Evolutionary conservation across 495 filamentous ascomycete species (phyloP), one percentile per base, ranked within the genome.

Genomic region (Cercophora newfieldiana): DNA sequence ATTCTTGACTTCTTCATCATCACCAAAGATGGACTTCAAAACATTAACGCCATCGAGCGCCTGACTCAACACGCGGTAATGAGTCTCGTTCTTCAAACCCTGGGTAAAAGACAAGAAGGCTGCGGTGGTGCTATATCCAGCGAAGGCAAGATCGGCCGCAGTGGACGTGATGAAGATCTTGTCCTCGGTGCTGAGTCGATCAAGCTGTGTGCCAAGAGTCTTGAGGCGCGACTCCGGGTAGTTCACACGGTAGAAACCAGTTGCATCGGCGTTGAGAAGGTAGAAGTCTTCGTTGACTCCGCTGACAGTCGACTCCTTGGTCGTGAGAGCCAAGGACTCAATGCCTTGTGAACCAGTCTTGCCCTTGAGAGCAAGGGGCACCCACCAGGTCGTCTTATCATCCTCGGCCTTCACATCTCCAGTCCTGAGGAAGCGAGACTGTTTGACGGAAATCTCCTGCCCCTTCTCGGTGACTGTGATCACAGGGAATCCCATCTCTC

Each of bases 361-460:
- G 58, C 86, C 82, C 71, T 88, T 89, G 51, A 99, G 80, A 24
- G 89, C 89, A 16, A 98, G 83, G 19, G 95, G 95, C 69, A 97
- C 86, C 94, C 95, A 97, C 95, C 95, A 99, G n/a, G 85, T 87
- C 1, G 92, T 96, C 73, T 90, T 76, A 75, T 99, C 93, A 60
- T 99, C 95, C 64, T 90, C 88, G 1, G 88, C 82, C 72, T 87
- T 89, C 51, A 90, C 89, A 75, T 98, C 95, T 16, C 95, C 95
- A 29, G 92, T 93, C 48, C 88, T 90, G 18, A 99, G 82, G 83
- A 97, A 99, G 64, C 95, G 89, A 50, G 82, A 88, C 77, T 99
- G 95, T 62, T 89, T 89, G 57, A 98, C 78, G 33, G 86, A 83
- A 65, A 99, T 90, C 71, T 94, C 89, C 25, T 89, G 87, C 33